Conservation (phyloP, 805 yeast species). For the Candida chilensis region DNA sequence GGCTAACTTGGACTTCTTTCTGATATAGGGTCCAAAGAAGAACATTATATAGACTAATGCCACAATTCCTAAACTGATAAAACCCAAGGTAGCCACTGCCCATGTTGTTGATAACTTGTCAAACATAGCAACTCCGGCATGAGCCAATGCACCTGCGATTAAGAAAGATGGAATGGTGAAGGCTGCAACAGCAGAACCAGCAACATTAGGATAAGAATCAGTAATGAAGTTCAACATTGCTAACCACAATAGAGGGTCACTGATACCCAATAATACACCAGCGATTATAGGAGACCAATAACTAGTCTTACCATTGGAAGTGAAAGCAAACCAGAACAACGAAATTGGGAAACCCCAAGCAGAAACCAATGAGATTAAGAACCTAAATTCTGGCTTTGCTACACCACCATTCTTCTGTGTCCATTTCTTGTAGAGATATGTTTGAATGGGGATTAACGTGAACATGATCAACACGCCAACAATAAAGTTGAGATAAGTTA, state of each 20-base stretch:
- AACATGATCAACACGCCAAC: not conserved
- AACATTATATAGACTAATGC: not conserved
- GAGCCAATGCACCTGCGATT: conserved; percentile 1
- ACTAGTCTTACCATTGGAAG: conserved; percentile 1
- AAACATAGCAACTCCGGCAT: conserved; percentile 1
- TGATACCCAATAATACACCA: not conserved
- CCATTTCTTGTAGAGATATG: not conserved
- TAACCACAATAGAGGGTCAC: not conserved
- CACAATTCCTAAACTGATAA: not conserved
- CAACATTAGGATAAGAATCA: conserved; percentile 1
- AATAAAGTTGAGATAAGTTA: not conserved
- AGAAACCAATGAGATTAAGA: not conserved
- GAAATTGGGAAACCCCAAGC: conserved; percentile 1
- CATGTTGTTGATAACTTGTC: not conserved
- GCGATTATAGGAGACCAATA: conserved; percentile 1
- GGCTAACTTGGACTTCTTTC: not conserved
- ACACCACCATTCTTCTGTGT: not conserved
- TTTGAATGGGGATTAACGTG: not conserved
- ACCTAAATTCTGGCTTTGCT: not conserved
- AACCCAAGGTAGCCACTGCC: conserved; percentile 1
- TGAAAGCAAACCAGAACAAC: conserved; percentile 1
- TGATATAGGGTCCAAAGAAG: not conserved
- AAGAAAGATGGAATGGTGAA: not conserved
- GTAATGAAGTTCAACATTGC: not conserved
- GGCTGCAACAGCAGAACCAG: conserved; percentile 1